Percentiles rank a stretch among this genome's conserved stretches.
phyloP scores from a whole-genome alignment of 2,329 filamentous ascomycete species.

The Botryotinia globosa region DNA sequence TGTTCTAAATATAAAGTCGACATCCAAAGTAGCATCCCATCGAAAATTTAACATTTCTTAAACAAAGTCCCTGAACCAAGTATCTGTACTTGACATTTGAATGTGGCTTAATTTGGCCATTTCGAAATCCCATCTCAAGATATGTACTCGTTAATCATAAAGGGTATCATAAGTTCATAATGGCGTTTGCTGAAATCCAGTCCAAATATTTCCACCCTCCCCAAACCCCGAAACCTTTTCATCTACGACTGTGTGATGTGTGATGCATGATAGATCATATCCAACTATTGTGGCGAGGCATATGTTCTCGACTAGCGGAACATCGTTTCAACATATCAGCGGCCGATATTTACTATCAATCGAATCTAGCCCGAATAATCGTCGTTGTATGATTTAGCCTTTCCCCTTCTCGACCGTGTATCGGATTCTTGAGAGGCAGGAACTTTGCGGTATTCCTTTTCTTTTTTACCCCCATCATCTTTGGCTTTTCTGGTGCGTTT shows the following conservation, averaged over 20 bases:
- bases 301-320: neutral
- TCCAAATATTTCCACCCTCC: neutral
- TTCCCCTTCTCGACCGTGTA: slow-evolving; percentile 5
- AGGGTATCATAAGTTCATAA: slow-evolving; percentile 12
- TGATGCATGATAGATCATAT: neutral
- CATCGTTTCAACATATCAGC: too few relatives aligned
- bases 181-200: neutral
- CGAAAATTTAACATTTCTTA: neutral
- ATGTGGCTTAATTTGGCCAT: neutral
- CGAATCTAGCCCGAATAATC: neutral
- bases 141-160: neutral
- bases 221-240: neutral
- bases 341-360: too few relatives aligned
- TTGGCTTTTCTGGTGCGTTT: neutral
- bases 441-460: slow-evolving; percentile 10
- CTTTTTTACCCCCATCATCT: neutral
- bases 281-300: neutral
- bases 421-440: slow-evolving; percentile 8
- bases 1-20: neutral
- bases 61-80: neutral
- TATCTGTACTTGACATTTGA: neutral
- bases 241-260: neutral
- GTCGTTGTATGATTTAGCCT: slow-evolving; percentile 5
- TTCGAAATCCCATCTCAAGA: neutral
- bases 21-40: neutral